phyloP scores from a whole-genome alignment of 805 yeast species.

The Saturnispora halmiae region DNA sequence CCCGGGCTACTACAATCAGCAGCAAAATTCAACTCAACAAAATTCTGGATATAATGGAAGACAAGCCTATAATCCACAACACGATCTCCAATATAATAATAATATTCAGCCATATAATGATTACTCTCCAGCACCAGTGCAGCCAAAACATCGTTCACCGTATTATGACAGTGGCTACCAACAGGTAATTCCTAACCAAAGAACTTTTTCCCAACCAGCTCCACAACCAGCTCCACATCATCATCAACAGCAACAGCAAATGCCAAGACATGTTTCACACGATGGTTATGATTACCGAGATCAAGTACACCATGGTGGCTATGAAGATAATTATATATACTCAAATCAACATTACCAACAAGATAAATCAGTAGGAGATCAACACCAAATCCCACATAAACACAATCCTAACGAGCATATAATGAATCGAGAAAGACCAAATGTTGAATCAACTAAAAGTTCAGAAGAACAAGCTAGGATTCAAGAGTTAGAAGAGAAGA shows the following conservation, averaged over 20 bases:
- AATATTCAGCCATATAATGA: too few relatives aligned
- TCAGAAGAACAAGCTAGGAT: slow-evolving; percentile 18
- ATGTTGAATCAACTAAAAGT: not conserved
- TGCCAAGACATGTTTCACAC: slow-evolving; percentile 7
- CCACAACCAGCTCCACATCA: not conserved
- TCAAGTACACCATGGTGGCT: not conserved
- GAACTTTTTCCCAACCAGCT: too few relatives aligned
- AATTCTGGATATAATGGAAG: not conserved
- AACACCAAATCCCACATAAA: not conserved
- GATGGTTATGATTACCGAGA: slow-evolving; percentile 2
- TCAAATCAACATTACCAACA: not conserved
- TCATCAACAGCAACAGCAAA: not conserved
- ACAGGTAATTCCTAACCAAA: not conserved
- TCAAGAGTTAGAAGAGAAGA: slow-evolving; percentile 26
- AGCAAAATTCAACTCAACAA: not conserved
- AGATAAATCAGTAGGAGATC: not conserved
- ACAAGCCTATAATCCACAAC: not conserved
- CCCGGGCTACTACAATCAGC: not conserved
- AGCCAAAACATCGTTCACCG: not conserved
- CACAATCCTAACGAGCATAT: not conserved
- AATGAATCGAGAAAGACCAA: not conserved
- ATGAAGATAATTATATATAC: not conserved
- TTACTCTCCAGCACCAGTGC: not conserved
- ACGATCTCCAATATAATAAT: not conserved
- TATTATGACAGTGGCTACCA: not conserved